Conservation (phyloP, 306 rosid species). For the Arachis hypogaea region DNA sequence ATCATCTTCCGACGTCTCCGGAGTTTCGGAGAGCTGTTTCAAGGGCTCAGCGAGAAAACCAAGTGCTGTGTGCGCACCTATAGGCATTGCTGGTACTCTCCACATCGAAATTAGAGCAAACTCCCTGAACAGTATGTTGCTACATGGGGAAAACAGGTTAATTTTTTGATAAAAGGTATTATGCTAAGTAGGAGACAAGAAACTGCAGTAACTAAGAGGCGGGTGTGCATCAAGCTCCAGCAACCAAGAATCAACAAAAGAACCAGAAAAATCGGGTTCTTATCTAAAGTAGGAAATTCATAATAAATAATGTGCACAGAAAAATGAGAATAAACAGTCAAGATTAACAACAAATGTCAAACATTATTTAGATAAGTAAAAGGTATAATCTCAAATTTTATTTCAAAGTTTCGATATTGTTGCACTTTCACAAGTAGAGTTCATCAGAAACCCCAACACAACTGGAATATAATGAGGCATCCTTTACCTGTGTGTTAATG, state of each 20-base stretch:
- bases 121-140: slow-evolving; percentile 94
- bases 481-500: slow-evolving; percentile 79
- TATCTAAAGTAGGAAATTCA: slow-evolving; percentile 18
- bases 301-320: slow-evolving; percentile 12
- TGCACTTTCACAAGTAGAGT: slow-evolving; percentile 21
- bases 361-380: slow-evolving; percentile 11
- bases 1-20: slow-evolving; percentile 55
- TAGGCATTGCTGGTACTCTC: slow-evolving; percentile 95
- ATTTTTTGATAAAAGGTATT: background rate
- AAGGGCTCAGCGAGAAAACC: slow-evolving; percentile 95
- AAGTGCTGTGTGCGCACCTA: slow-evolving; percentile 89
- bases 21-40: slow-evolving; percentile 82
- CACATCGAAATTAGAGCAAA: slow-evolving; percentile 95
- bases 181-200: background rate
- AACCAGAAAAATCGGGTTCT: slow-evolving; percentile 32
- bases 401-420: slow-evolving; percentile 27
- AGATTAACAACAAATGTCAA: slow-evolving; percentile 17
- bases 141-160: slow-evolving; percentile 38
- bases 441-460: slow-evolving; percentile 34
- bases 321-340: slow-evolving; percentile 35
- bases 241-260: slow-evolving; percentile 15
- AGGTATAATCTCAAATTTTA: slow-evolving; percentile 13
- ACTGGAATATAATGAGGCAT: slow-evolving; percentile 6
- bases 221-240: slow-evolving; percentile 26
- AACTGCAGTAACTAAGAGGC: slow-evolving; percentile 32